A percentile compares a stretch with the other conserved stretches of the same genome.
Conservation (phyloP, 208 protist species). For the Trypanosoma avium region DNA sequence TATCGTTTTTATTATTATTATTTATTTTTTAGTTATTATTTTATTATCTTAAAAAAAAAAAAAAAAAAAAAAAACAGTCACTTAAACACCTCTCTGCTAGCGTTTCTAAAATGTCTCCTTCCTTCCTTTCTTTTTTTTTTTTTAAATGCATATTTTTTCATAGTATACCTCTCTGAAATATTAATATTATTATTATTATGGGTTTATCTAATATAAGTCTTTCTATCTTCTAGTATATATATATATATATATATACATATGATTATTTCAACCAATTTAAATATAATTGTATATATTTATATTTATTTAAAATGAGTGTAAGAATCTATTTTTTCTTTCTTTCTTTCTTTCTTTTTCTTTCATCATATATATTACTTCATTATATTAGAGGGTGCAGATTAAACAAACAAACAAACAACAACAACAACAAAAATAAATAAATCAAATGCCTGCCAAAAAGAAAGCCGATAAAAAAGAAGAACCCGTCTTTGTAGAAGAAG, state of each 20-base stretch:
- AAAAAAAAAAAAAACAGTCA: no score
- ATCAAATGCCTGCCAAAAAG: conserved; percentile 68
- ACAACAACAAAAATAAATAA: no score
- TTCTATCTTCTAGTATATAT: no score
- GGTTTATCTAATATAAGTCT: no score
- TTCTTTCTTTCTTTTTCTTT: conserved; percentile 3
- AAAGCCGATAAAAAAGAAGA: conserved; percentile 79
- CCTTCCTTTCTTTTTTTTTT: no score
- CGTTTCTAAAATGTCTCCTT: no score
- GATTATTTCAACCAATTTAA: no score
- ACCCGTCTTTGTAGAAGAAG: conserved; percentile 70
- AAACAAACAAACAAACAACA: no score
- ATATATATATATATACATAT: no score
- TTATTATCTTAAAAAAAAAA: conserved; percentile 2
- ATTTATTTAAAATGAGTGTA: neutral
- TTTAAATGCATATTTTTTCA: neutral
- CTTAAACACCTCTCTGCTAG: no score
- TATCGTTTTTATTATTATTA: neutral
- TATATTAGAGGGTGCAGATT: neutral
- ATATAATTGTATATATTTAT: neutral
- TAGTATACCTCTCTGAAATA: neutral
- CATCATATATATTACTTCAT: neutral
- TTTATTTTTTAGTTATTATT: conserved; percentile 1
- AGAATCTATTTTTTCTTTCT: conserved; percentile 3
- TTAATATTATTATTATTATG: neutral